These are phyloP conservation scores for Conticribra weissflogii DNA, from an alignment of 108 stramenopile species.

Conservation along the genomic window DNA sequence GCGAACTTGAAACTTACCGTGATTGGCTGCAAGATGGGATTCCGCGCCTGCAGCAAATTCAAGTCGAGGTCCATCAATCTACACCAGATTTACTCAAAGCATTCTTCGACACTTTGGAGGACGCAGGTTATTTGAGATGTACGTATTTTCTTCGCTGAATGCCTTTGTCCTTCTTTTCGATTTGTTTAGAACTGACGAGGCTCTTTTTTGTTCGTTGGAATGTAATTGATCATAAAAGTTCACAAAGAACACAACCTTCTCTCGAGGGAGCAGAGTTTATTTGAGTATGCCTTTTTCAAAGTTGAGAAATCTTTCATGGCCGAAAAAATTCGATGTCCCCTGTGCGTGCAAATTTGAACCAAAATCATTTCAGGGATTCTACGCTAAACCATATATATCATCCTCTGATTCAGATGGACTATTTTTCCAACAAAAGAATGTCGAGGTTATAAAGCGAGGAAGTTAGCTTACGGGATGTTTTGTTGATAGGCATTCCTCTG, in stretches of 20 bases:
- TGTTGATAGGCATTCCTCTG: no score
- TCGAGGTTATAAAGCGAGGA: no score
- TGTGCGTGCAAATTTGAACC: no score
- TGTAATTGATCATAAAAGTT: constrained; percentile 7
- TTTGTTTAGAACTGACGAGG: neutral
- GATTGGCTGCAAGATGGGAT: constrained; percentile 40
- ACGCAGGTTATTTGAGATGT: constrained; percentile 54
- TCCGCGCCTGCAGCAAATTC: constrained; percentile 46
- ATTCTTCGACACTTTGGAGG: constrained; percentile 52
- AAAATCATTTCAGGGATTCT: no score
- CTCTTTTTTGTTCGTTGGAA: neutral
- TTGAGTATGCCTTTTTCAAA: constrained; percentile 48
- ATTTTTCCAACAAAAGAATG: no score
- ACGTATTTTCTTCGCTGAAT: neutral
- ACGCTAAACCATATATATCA: no score
- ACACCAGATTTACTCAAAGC: constrained; percentile 29
- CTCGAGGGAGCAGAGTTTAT: constrained; percentile 7
- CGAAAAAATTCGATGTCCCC: no score
- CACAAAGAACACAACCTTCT: constrained; percentile 66
- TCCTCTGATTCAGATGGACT: no score
- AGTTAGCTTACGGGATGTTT: no score
- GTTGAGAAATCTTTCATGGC: constrained; percentile 38
- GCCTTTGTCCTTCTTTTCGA: neutral
- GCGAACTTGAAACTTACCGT: constrained; percentile 58
- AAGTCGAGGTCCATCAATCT: constrained; percentile 42